These are phyloP conservation scores for Phylloporus arenicola DNA, from an alignment of 768 basidiomycete genomes.

Conservation along the genomic window DNA sequence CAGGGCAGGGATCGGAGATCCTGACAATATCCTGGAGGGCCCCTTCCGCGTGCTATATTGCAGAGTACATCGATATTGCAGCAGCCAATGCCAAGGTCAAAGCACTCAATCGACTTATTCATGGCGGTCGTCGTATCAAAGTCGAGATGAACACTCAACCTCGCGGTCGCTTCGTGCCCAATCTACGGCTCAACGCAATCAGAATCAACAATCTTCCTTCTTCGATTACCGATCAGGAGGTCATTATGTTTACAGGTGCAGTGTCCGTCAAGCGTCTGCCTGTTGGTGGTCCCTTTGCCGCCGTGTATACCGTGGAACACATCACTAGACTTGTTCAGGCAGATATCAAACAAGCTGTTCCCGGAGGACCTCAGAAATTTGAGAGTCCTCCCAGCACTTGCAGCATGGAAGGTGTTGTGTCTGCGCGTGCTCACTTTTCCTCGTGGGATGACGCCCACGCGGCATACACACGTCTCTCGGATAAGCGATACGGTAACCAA, in stretches of 20 bases:
- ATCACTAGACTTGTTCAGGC: conserved; percentile 20
- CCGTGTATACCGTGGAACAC: conserved; percentile 14
- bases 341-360: conserved; percentile 19
- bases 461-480: conserved; percentile 34
- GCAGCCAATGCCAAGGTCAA: conserved; percentile 28
- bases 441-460: conserved; percentile 44
- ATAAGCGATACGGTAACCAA: conserved; percentile 31
- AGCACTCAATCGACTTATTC: conserved; percentile 33
- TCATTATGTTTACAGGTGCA: conserved; percentile 31
- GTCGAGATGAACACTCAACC: conserved; percentile 42
- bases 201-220: conserved; percentile 41
- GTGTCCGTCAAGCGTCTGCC: conserved; percentile 21
- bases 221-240: conserved; percentile 17
- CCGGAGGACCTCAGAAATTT: conserved; percentile 21
- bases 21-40: conserved; percentile 48
- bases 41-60: conserved; percentile 45
- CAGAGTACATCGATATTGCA: conserved; percentile 32
- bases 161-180: conserved; percentile 22
- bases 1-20: conserved; percentile 31
- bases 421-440: conserved; percentile 41
- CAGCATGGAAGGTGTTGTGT: conserved; percentile 29
- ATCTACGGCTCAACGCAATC: conserved; percentile 32
- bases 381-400: conserved; percentile 19
- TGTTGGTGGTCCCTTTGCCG: conserved; percentile 19
- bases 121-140: conserved; percentile 42